A percentile compares a stretch with the other conserved stretches of the same genome.
Evolutionary conservation across 2,329 filamentous ascomycete species (phyloP).

Genomic region (Botryosphaeria agaves): DNA sequence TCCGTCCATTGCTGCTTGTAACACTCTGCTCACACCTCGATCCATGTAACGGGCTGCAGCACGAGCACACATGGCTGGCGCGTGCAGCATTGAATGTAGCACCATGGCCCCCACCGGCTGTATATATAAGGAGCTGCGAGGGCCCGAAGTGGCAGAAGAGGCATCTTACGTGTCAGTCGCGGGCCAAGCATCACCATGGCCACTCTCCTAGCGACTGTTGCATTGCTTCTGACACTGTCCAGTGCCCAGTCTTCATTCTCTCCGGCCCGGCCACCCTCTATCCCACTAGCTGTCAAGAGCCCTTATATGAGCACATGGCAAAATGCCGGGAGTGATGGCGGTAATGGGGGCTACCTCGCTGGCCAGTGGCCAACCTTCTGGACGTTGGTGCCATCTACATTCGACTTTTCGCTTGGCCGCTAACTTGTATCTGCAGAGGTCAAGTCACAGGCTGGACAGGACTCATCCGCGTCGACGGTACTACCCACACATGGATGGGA

Average conservation of each 20-base stretch:
- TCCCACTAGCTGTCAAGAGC: constrained; percentile 56
- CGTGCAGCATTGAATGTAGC: no score
- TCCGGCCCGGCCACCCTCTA: constrained; percentile 47
- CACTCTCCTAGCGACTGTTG: not conserved
- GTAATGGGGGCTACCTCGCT: constrained; percentile 48
- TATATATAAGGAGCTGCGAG: not conserved
- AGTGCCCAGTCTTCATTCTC: constrained; percentile 35
- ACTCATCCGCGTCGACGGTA: constrained; percentile 49
- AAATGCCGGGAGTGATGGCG: constrained; percentile 40
- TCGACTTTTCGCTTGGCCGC: not conserved
- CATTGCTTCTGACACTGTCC: not conserved
- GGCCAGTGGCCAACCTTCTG: constrained; percentile 55
- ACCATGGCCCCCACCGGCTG: no score
- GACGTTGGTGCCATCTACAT: constrained; percentile 33
- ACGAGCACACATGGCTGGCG: no score
- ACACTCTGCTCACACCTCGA: no score
- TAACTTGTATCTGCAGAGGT: constrained; percentile 15
- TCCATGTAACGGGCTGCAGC: no score
- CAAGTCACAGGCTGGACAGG: constrained; percentile 49
- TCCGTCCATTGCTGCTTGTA: no score
- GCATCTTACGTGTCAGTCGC: not conserved
- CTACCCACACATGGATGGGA: constrained; percentile 51
- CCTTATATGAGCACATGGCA: constrained; percentile 62
- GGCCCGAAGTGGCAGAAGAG: not conserved
- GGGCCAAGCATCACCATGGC: not conserved